A percentile compares a stretch with the other conserved stretches of the same genome.
These are phyloP conservation scores for Nowakowskiella sp. DNA, from an alignment of 192 early-diverging fungal genomes.

Conservation along the genomic window DNA sequence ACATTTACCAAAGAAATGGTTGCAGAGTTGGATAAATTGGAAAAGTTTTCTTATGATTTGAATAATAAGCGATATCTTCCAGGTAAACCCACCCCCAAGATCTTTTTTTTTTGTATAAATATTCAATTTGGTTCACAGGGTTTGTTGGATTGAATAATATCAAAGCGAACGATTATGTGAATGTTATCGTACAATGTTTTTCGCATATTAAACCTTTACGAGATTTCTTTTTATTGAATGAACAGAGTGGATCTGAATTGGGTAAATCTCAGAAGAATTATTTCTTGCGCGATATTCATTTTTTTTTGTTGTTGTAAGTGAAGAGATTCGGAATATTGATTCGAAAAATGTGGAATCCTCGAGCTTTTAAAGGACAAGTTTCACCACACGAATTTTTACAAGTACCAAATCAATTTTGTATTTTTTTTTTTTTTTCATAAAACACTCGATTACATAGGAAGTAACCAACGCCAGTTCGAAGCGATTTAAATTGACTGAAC, in stretches of 20 bases:
- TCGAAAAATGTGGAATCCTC: constrained; percentile 87
- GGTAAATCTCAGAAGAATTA: constrained; percentile 7
- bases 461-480: constrained; percentile 72
- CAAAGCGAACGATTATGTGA: constrained; percentile 92
- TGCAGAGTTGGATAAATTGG: constrained; percentile 51
- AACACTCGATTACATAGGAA: constrained; percentile 41
- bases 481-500: constrained; percentile 67
- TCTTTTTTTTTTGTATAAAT: background rate
- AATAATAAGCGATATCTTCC: constrained; percentile 76
- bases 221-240: constrained; percentile 66
- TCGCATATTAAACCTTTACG: constrained; percentile 80
- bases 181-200: constrained; percentile 81
- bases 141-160: constrained; percentile 92
- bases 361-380: constrained; percentile 88
- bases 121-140: constrained; percentile 33
- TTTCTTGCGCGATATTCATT: background rate
- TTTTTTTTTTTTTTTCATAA: background rate
- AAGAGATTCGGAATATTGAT: constrained; percentile 68
- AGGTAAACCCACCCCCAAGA: constrained; percentile 38
- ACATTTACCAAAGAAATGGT: constrained; percentile 65
- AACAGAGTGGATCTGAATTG: constrained; percentile 27
- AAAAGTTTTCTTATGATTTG: constrained; percentile 64
- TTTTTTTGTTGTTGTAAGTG: constrained; percentile 28
- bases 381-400: constrained; percentile 93
- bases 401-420: constrained; percentile 25